Base-by-base conservation (phyloP, 352 stramenopile species). In the Phytophthora idaei region DNA sequence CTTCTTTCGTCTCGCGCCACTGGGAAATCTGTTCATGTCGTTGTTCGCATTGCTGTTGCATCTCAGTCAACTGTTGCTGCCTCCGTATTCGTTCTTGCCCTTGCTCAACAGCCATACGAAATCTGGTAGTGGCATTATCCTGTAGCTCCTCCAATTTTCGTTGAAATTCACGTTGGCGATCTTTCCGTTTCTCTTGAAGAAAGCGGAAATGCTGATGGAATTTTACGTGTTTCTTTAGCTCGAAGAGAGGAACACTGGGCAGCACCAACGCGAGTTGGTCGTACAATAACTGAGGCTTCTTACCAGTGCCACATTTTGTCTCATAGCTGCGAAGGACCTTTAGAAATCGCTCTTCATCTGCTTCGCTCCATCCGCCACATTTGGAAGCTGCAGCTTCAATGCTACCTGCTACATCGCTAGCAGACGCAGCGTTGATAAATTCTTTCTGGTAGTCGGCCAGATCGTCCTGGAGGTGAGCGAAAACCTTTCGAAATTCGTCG, bases 151-250 rank as follows among this genome's bases (percentile, higher is more conserved):
- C n/a, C 27, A 76, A 41, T 14, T 71, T 79, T 3, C 81, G 61
- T 14, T 86, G 67, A 27, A 85, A 78, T 29, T 90, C 78, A 21
- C 58, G 64, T 6, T 73, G 66, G 2, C 80, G 74, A 54, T 90
- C 79, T 31, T 74, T 71, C 21, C 70, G 76, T 61, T 92, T 92
- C 5, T 87, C 68, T 11, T 80, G 64, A 42, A 78, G 77, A 52
- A 90, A 92, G 0, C 75, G 74, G 12, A 76, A 49, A 63, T 87
- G 67, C 10, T 85, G 81, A 34, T 92, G 78, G 37, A 89, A 92
- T 46, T 81, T 88, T 8, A 77, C 67, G 53, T 94, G 85, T 17
- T 57, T 65, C 29, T 80, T 80, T 27, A 92, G 78, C 29, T 83
- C 69, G 1, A 63, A 17, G n/a, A 69, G 34, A 21, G 61, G 29